phyloP scores from a whole-genome alignment of 2,329 filamentous ascomycete genomes.

The Mycogone perniciosa region DNA sequence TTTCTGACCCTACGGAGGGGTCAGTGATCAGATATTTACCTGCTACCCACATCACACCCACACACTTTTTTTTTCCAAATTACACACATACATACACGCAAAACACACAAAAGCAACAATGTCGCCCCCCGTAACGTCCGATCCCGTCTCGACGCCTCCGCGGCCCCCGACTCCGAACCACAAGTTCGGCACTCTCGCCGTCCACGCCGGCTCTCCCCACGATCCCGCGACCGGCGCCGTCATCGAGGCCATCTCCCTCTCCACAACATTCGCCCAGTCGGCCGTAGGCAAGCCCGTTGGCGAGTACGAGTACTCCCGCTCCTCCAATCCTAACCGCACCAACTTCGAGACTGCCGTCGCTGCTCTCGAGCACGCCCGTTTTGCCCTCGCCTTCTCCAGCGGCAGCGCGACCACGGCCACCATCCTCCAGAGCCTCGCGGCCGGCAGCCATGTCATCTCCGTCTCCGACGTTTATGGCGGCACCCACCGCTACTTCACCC shows the following conservation, averaged over 20 bases:
- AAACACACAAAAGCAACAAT: slow-evolving; percentile 13
- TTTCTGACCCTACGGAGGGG: not conserved
- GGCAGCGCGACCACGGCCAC: slow-evolving; percentile 90
- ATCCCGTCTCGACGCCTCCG: slow-evolving; percentile 65
- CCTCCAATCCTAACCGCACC: slow-evolving; percentile 87
- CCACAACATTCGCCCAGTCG: slow-evolving; percentile 92
- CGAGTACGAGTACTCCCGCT: slow-evolving; percentile 86
- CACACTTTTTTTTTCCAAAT: not conserved
- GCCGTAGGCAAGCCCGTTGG: slow-evolving; percentile 83
- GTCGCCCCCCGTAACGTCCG: slow-evolving; percentile 29
- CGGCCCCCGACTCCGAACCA: slow-evolving; percentile 65
- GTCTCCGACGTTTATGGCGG: slow-evolving; percentile 97
- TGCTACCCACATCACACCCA: not conserved
- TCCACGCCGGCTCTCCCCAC: slow-evolving; percentile 87
- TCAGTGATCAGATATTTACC: not conserved
- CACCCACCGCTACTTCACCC: slow-evolving; percentile 97
- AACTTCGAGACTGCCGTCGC: slow-evolving; percentile 93
- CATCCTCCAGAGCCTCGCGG: slow-evolving; percentile 85
- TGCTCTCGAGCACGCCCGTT: slow-evolving; percentile 83
- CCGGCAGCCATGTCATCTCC: slow-evolving; percentile 89
- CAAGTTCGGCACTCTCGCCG: slow-evolving; percentile 85
- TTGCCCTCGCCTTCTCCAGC: slow-evolving; percentile 90
- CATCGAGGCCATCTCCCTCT: slow-evolving; percentile 92
- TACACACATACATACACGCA: not conserved
- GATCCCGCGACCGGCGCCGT: slow-evolving; percentile 91